Evolutionary conservation across 1,139 yeast species (phyloP).

Genomic region (Pneumocystis carinii): DNA sequence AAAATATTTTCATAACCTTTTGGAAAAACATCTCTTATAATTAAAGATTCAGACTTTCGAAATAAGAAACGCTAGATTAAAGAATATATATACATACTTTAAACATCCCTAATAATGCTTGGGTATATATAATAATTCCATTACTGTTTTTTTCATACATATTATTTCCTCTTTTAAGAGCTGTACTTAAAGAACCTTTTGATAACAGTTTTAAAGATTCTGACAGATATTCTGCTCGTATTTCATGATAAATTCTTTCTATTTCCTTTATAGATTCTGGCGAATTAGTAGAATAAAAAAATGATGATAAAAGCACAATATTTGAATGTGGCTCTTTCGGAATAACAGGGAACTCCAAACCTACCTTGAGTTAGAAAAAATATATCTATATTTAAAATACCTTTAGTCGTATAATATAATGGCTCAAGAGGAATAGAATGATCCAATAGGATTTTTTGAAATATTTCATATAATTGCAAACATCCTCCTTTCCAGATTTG

Average conservation of each 20-base stretch:
- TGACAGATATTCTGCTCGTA: constrained; percentile 5
- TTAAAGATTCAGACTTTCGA: constrained; percentile 3
- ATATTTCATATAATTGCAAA: constrained; percentile 4
- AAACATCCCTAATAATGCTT: constrained; percentile 8
- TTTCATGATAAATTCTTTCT: neutral
- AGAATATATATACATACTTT: neutral
- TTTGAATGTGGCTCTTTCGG: neutral
- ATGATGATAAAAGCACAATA: neutral
- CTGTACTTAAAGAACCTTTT: constrained; percentile 8
- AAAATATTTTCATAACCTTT: constrained; percentile 5
- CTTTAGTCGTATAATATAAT: constrained; percentile 7
- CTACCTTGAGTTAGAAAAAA: neutral
- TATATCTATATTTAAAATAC: neutral
- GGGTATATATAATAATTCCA: constrained; percentile 11
- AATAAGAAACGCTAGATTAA: neutral
- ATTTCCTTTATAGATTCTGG: neutral
- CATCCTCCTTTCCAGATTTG: constrained; percentile 6
- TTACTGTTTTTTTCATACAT: constrained; percentile 9
- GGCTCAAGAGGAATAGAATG: constrained; percentile 9
- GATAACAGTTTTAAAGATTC: constrained; percentile 6
- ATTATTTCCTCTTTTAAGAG: constrained; percentile 5
- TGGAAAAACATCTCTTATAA: constrained; percentile 6
- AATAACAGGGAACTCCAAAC: neutral
- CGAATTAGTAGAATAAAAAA: neutral
- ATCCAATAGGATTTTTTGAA: constrained; percentile 1